Evolutionary conservation across 2,329 filamentous ascomycete genomes (phyloP).

Genomic region (Aspergillus pseudoglaucus): DNA sequence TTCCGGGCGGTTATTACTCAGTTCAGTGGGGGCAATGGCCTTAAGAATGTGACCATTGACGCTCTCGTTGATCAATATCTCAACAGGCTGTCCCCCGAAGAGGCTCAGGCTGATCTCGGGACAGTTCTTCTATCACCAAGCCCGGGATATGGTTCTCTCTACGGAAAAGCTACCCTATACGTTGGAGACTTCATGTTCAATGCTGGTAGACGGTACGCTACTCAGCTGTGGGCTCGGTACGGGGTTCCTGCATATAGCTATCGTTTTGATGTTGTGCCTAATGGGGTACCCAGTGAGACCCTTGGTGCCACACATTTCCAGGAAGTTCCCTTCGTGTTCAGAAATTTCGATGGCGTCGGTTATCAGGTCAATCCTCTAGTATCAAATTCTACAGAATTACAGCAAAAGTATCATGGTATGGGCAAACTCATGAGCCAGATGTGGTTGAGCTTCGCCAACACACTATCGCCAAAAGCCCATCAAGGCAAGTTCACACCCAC

Average conservation of each 20-base stretch:
- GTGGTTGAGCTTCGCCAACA: constrained; percentile 8
- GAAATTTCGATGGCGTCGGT: constrained; percentile 4
- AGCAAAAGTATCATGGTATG: background rate
- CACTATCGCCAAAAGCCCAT: constrained; percentile 3
- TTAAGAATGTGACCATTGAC: background rate
- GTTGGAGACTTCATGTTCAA: constrained; percentile 8
- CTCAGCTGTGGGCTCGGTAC: constrained; percentile 5
- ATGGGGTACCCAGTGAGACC: constrained; percentile 1
- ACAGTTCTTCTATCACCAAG: constrained; percentile 1
- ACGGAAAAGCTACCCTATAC: constrained; percentile 6
- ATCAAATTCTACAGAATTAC: background rate
- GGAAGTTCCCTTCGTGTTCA: constrained; percentile 6
- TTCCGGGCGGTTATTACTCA: background rate
- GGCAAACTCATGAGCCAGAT: constrained; percentile 4
- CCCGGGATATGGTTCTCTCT: constrained; percentile 6
- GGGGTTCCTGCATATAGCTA: constrained; percentile 7
- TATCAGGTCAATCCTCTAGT: background rate
- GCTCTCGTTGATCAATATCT: background rate
- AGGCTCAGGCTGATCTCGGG: background rate
- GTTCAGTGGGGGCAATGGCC: background rate
- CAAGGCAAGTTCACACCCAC: constrained; percentile 1
- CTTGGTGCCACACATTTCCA: constrained; percentile 6
- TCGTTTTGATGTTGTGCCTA: constrained; percentile 7
- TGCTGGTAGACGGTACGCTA: constrained; percentile 6
- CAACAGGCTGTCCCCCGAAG: background rate